Evolutionary conservation across 768 basidiomycete genomes (phyloP).

Genomic region (Boletus pseudo-olivaceus): DNA sequence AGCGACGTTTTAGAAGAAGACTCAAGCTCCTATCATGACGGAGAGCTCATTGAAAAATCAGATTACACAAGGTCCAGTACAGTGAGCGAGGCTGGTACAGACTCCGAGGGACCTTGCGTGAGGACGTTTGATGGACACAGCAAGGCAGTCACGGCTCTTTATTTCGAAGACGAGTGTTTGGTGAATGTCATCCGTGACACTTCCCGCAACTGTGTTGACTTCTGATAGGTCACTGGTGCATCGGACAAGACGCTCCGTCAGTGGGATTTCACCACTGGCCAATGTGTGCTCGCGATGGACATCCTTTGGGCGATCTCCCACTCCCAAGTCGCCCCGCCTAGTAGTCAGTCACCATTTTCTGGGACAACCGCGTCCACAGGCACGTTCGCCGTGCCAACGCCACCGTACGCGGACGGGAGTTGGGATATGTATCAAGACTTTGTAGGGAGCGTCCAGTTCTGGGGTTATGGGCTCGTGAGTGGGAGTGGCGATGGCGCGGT

Average conservation of each 20-base stretch:
- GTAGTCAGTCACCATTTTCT: conserved; percentile 44
- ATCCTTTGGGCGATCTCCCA: conserved; percentile 99
- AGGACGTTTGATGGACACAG: conserved; percentile 86
- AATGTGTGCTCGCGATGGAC: conserved; percentile 99
- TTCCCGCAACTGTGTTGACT: conserved; percentile 14
- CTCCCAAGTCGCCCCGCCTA: conserved; percentile 49
- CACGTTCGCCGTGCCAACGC: conserved; percentile 77
- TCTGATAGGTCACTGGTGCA: conserved; percentile 86
- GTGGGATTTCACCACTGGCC: conserved; percentile 96
- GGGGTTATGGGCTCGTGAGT: conserved; percentile 96
- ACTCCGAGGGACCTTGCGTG: conserved; percentile 51
- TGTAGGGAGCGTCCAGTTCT: conserved; percentile 96
- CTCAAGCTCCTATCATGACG: conserved; percentile 35
- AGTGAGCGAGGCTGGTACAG: conserved; percentile 40
- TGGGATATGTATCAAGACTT: conserved; percentile 98
- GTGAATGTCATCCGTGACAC: conserved; percentile 42
- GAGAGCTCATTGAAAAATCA: conserved; percentile 36
- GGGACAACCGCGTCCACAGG: conserved; percentile 55
- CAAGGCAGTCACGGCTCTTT: conserved; percentile 88
- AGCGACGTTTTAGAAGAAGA: conserved; percentile 66
- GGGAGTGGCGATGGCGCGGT: conserved; percentile 97
- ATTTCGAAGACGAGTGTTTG: conserved; percentile 92
- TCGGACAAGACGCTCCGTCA: conserved; percentile 98
- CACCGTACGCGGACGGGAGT: conserved; percentile 84
- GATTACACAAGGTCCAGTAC: conserved; percentile 41